Conservation (phyloP, 768 basidiomycete genomes). For the Lactarius sp. region DNA sequence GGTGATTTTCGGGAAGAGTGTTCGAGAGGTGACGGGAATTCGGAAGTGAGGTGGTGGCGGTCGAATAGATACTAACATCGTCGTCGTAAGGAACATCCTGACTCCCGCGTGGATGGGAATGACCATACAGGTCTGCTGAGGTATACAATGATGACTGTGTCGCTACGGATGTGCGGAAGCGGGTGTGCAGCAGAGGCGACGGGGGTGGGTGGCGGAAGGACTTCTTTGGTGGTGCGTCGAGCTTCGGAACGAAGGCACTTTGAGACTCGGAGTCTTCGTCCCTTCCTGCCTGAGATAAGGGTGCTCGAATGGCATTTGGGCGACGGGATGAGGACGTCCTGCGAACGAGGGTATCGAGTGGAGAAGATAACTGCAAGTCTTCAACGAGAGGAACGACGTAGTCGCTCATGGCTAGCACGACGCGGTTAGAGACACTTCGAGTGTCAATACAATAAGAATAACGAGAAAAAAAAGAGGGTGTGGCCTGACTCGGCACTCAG, state of each 20-base stretch:
- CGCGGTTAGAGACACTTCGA: not conserved
- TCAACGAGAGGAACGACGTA: slow-evolving; percentile 3
- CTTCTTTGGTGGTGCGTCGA: slow-evolving; percentile 17
- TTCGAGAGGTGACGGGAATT: slow-evolving; percentile 28
- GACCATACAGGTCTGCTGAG: slow-evolving; percentile 11
- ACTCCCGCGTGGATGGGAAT: slow-evolving; percentile 20
- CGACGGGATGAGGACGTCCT: slow-evolving; percentile 46
- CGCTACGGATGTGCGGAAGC: slow-evolving; percentile 41
- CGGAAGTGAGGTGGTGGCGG: slow-evolving; percentile 34
- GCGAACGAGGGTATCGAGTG: slow-evolving; percentile 53
- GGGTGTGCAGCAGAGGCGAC: slow-evolving; percentile 47
- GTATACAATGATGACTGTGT: slow-evolving; percentile 34
- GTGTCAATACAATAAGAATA: not conserved
- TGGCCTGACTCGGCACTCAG: too few relatives aligned
- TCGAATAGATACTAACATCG: slow-evolving; percentile 41
- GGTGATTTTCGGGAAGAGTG: not conserved
- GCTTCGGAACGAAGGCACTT: slow-evolving; percentile 6
- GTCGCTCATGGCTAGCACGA: slow-evolving; percentile 12
- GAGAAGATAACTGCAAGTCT: slow-evolving; percentile 42
- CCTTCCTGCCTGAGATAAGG: slow-evolving; percentile 7
- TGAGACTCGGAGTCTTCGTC: not conserved
- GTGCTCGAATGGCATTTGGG: slow-evolving; percentile 19
- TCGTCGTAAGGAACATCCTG: slow-evolving; percentile 31
- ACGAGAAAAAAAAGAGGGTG: not conserved
- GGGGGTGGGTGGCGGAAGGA: slow-evolving; percentile 30